A percentile compares a stretch with the other conserved stretches of the same genome.
These are phyloP conservation scores for Pichia scutulata DNA, from an alignment of 805 yeast species.

Conservation along the genomic window DNA sequence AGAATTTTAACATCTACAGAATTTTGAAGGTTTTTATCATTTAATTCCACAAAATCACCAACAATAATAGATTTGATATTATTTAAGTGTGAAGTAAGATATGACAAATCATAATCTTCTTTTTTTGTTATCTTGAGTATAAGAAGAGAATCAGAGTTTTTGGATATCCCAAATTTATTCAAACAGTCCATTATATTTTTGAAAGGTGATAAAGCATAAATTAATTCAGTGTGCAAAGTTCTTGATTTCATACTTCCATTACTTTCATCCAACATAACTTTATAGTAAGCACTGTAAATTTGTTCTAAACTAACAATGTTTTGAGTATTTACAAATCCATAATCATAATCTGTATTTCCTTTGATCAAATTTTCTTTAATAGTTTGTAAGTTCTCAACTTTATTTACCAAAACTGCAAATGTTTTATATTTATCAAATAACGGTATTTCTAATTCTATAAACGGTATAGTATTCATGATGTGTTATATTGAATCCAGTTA, in stretches of 20 bases:
- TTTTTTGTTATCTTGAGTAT: constrained; percentile 41
- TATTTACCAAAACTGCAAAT: constrained; percentile 32
- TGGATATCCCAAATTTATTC: constrained; percentile 61
- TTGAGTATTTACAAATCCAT: constrained; percentile 56
- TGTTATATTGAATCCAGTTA: no score
- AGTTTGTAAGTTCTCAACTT: constrained; percentile 36
- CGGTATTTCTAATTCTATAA: constrained; percentile 12
- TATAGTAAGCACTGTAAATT: constrained; percentile 49
- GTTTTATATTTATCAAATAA: constrained; percentile 16
- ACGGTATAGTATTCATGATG: not conserved
- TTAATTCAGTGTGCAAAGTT: constrained; percentile 62
- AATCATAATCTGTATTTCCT: constrained; percentile 45
- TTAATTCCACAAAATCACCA: constrained; percentile 30
- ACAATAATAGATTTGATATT: constrained; percentile 20
- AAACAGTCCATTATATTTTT: constrained; percentile 68
- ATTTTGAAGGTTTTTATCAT: constrained; percentile 26
- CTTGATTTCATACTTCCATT: constrained; percentile 50
- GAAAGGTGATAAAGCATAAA: constrained; percentile 61
- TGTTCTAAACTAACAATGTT: constrained; percentile 57
- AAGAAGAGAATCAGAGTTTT: constrained; percentile 36
- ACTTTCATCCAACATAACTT: constrained; percentile 46
- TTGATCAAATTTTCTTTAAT: constrained; percentile 39
- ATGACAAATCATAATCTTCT: constrained; percentile 10
- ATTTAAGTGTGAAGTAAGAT: constrained; percentile 8
- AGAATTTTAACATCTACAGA: constrained; percentile 26